phyloP scores from a whole-genome alignment of 257 asterid genomes.

The Solanum sejunctum region DNA sequence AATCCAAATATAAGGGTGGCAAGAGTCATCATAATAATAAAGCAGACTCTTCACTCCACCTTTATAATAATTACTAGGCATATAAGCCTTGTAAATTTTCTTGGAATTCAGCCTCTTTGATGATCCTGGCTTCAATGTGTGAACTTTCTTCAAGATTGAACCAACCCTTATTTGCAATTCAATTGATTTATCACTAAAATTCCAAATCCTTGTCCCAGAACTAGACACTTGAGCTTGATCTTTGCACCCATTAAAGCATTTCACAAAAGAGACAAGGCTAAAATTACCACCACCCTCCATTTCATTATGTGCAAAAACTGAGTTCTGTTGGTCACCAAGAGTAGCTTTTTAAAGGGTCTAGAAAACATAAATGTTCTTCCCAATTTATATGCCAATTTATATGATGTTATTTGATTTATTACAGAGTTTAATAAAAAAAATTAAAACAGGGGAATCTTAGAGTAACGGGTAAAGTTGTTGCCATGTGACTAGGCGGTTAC shows the following conservation, averaged over 20 bases:
- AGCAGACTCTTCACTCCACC: conserved; percentile 49
- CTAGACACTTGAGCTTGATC: conserved; percentile 54
- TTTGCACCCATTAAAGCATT: conserved; percentile 60
- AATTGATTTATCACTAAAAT: conserved; percentile 46
- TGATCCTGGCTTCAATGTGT: conserved; percentile 62
- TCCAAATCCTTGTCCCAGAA: conserved; percentile 67
- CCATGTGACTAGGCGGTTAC: too few species aligned
- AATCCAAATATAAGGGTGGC: conserved; percentile 91
- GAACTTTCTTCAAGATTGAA: conserved; percentile 58
- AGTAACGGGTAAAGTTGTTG: too few species aligned
- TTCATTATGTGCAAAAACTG: neutral
- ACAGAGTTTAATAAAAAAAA: too few species aligned
- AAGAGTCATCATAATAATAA: conserved; percentile 72
- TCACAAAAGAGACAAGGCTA: conserved; percentile 32
- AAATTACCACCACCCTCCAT: conserved; percentile 14
- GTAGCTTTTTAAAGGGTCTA: neutral
- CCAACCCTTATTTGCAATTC: conserved; percentile 79
- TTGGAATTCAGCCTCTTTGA: conserved; percentile 62
- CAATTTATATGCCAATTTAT: too few species aligned
- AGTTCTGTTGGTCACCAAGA: neutral
- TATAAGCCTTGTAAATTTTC: conserved; percentile 66
- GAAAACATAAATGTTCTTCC: neutral
- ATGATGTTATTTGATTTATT: too few species aligned
- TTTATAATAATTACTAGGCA: conserved; percentile 36
- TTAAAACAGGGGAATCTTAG: too few species aligned